Conservation (phyloP, 1,284 basidiomycete species). For the Malassezia dermatis region DNA sequence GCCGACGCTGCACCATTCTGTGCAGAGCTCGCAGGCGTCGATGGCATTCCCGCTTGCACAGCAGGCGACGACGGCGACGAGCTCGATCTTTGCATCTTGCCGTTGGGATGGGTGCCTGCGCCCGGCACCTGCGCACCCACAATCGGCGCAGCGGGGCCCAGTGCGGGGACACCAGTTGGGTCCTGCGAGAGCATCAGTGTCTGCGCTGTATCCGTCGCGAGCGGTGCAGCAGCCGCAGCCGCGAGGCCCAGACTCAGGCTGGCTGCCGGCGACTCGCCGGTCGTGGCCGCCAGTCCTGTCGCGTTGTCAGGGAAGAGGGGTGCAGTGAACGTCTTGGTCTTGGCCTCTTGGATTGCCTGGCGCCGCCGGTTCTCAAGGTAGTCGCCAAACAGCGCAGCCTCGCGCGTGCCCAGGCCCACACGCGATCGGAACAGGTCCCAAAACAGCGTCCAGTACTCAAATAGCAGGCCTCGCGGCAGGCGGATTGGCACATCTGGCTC, state of each 20-base stretch:
- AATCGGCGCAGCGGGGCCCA: background rate
- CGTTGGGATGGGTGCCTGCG: background rate
- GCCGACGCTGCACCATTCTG: background rate
- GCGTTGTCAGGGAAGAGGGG: background rate
- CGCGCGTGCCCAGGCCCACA: slow-evolving; percentile 28
- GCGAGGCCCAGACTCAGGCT: background rate
- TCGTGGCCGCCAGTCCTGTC: background rate
- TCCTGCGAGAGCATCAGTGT: background rate
- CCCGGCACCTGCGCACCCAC: background rate
- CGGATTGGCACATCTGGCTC: slow-evolving; percentile 39
- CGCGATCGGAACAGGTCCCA: slow-evolving; percentile 46
- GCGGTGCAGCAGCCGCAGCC: background rate
- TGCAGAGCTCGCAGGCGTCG: background rate
- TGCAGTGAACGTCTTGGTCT: background rate
- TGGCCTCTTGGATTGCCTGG: slow-evolving; percentile 22
- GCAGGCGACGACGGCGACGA: background rate
- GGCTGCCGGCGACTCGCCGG: background rate
- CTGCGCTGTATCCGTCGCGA: background rate
- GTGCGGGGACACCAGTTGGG: background rate
- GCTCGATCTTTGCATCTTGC: background rate
- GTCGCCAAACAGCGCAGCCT: slow-evolving; percentile 34
- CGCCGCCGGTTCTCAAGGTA: slow-evolving; percentile 33
- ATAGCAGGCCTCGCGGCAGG: slow-evolving; percentile 40
- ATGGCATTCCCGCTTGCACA: background rate
- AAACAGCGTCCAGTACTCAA: slow-evolving; percentile 47